Evolutionary conservation across 345 rosid genomes (phyloP), one percentile per base, ranked within the genome.

Genomic region (Murraya koenigii): DNA sequence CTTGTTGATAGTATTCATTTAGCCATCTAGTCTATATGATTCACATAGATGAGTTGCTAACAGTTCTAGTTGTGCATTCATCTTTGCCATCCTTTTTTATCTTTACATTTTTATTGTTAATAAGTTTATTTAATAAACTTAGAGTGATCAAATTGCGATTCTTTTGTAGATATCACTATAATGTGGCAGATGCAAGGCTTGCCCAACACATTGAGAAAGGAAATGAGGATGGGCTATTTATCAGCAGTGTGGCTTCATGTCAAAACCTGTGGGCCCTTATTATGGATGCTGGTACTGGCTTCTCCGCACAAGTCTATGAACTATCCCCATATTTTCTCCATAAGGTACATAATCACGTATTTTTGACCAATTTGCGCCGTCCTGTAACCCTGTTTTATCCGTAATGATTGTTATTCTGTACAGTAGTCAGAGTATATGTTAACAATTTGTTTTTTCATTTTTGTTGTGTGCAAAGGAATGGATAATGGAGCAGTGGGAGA

Each of bases 401-500:
- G 26, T 74, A 6, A 20, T 1, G 30, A 1, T 6, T 63, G 44
- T 30, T 22, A 26, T 63, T 20, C 22, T 62, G 7, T 26, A 62
- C 41, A 10, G 30, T 26, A 26, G 67, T 0, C 49, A 44, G 49
- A 13, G 15, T 11, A 41, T 38, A 28, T 73, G 22, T 38, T 73
- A 59, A 59, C 49, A 62, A 74, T 33, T 33, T 52, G 55, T 79
- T 8, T 52, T 49, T n/a, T n/a, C n/a, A n/a, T n/a, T n/a, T 33
- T 67, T 69, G 47, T 8, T 75, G 60, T 75, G 52, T 74, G 25
- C 83, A 76, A 76, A 96, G 99, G 99, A 96, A 74, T 96, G 99
- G 99, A 96, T 96, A 82, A 94, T 96, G 99, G 98, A 90, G 66
- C 95, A 96, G 66, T 96, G 99, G 99, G 99, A 94, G 77, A 94